These are phyloP conservation scores for Nasturtium officinale DNA, from an alignment of 345 rosid species.

Conservation along the genomic window DNA sequence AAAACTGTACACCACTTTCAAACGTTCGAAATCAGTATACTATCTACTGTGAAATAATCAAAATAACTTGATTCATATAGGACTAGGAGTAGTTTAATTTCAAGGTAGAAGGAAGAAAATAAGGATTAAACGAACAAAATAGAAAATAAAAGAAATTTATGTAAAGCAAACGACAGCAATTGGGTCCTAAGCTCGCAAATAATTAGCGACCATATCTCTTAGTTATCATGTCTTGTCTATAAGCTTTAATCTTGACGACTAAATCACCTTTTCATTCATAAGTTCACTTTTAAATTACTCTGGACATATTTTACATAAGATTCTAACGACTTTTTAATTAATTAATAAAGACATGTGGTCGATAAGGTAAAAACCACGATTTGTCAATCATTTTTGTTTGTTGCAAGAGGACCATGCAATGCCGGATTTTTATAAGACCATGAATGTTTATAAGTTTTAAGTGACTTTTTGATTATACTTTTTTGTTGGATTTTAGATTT, in stretches of 20 bases:
- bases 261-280: constrained; percentile 13
- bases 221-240: constrained; percentile 27
- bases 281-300: neutral
- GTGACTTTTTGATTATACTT: too few species aligned
- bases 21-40: neutral
- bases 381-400: too few species aligned
- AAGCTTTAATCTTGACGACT: neutral
- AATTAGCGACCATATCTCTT: constrained; percentile 23
- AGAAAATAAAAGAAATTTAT: neutral
- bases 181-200: constrained; percentile 19
- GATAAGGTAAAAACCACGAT: neutral
- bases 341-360: neutral
- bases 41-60: neutral
- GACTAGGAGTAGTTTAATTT: too few species aligned
- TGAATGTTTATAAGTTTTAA: too few species aligned
- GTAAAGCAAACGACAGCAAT: neutral
- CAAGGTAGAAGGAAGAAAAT: too few species aligned
- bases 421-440: too few species aligned
- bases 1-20: neutral
- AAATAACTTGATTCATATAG: too few species aligned
- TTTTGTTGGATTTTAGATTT: too few species aligned
- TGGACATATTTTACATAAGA: neutral
- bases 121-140: neutral
- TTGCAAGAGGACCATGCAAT: too few species aligned
- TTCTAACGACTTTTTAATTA: neutral